Evolutionary conservation across 1,284 basidiomycete genomes (phyloP), one percentile per base, ranked within the genome.

Genomic region (Amylostereum areolatum): DNA sequence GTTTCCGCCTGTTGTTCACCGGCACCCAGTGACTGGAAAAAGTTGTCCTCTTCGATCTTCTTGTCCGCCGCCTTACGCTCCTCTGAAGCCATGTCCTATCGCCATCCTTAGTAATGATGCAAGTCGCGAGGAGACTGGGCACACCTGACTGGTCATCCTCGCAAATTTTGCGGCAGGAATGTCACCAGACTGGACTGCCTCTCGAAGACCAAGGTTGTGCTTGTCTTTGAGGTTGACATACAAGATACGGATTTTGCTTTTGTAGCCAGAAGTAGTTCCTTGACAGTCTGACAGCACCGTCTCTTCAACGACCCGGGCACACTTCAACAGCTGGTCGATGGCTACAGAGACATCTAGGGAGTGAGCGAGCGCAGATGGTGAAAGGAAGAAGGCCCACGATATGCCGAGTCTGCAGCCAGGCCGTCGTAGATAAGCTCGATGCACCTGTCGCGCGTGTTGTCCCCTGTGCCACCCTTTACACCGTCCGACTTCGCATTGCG

Each of bases 171-270:
- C 77, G 0, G 85, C 78, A 1, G 78, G 59, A 1, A 97, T 71
- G 28, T 89, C 85, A 1, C 94, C 94, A 43, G 83, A 79, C 18
- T 96, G 85, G 51, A 99, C 83, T 57, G 82, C 85, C 61, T 88
- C 88, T 32, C 95, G 80, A 47, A 99, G 67, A 25, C 80, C 78
- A 7, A 94, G 94, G 66, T 99, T 98, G 60, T 86, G 85, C 71
- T 94, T 96, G 69, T 97, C 96, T 66, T 97, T 97, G 57, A 99
- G 74, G 66, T 89, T 98, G 58, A 97, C 85, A 62, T 82, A 95
- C 35, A 98, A 70, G n/a, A 85, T 86, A 29, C 96, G 85, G 53
- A 98, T 90, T 67, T 93, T 97, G 65, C 74, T 66, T 56, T 82
- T 85, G 67, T 93, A 94, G 4, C 58, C 68, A n/a, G 67, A 61